These are phyloP conservation scores for Vaccinium macrocarpon DNA, from an alignment of 148 eudicot genomes.

Conservation along the genomic window DNA sequence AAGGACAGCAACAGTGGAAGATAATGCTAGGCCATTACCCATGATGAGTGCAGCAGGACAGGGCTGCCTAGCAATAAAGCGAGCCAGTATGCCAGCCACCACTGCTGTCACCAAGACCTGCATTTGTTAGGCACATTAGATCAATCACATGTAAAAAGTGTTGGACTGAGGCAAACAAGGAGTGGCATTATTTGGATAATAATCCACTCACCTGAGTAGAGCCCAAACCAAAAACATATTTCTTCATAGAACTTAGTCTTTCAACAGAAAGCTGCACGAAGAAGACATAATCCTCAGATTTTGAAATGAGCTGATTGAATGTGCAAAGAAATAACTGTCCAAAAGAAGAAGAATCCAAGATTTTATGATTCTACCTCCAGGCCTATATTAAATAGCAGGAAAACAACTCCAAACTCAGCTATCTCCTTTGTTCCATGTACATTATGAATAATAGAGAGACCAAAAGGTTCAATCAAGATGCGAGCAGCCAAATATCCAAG, in stretches of 20 bases:
- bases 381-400: too few species aligned
- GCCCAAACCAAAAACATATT: conserved; percentile 98
- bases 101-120: conserved; percentile 91
- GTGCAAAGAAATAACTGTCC: not conserved
- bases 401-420: too few species aligned
- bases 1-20: conserved; percentile 97
- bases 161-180: too few species aligned
- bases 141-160: conserved; percentile 8
- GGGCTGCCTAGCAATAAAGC: conserved; percentile 58
- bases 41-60: conserved; percentile 92
- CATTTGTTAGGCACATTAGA: conserved; percentile 10
- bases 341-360: not conserved
- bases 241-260: conserved; percentile 93
- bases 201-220: conserved; percentile 76
- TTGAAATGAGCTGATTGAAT: conserved; percentile 3
- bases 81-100: conserved; percentile 71
- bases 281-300: conserved; percentile 2
- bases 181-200: not conserved
- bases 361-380: too few species aligned
- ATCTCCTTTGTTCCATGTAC: too few species aligned
- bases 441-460: too few species aligned
- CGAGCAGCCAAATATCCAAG: too few species aligned
- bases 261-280: too few species aligned
- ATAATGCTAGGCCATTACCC: conserved; percentile 98
- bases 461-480: too few species aligned